Evolutionary conservation across 2,329 filamentous ascomycete genomes (phyloP).

Genomic region (Ceratocystis cacaofunesta): DNA sequence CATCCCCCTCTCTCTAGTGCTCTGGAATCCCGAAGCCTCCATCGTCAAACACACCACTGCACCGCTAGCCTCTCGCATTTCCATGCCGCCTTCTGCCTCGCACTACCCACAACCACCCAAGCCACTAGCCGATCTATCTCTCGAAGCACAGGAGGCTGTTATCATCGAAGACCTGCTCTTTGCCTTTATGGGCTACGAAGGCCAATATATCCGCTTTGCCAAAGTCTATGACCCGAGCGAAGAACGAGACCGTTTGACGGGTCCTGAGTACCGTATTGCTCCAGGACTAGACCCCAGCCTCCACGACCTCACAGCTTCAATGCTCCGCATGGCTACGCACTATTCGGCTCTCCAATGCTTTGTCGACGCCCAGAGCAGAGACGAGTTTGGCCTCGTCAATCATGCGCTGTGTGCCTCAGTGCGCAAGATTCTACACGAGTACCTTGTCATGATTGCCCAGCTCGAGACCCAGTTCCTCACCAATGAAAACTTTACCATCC

Average conservation of each 20-base stretch:
- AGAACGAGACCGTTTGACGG: constrained; percentile 74
- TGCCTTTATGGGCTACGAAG: constrained; percentile 96
- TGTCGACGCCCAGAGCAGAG: constrained; percentile 82
- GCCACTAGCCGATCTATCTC: constrained; percentile 54
- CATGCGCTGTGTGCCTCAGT: constrained; percentile 94
- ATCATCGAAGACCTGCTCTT: constrained; percentile 85
- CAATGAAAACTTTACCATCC: constrained; percentile 76
- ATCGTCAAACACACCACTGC: constrained; percentile 52
- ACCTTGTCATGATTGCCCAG: constrained; percentile 81
- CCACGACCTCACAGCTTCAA: constrained; percentile 70
- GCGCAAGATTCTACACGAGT: constrained; percentile 80
- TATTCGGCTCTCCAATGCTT: constrained; percentile 85
- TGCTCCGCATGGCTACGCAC: constrained; percentile 89
- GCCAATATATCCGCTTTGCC: constrained; percentile 85
- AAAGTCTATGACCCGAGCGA: constrained; percentile 68
- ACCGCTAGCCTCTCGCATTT: constrained; percentile 54
- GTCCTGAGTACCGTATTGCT: constrained; percentile 65
- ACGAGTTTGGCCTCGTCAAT: constrained; percentile 87
- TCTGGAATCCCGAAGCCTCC: constrained; percentile 69
- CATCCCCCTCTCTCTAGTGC: constrained; percentile 22
- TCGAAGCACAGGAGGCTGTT: constrained; percentile 71
- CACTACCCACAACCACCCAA: constrained; percentile 53
- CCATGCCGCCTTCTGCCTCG: constrained; percentile 53
- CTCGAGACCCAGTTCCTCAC: constrained; percentile 86
- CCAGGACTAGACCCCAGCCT: constrained; percentile 81